Evolutionary conservation across 257 asterid species (phyloP), one percentile per base, ranked within the genome.

Genomic region (Misopates orontium): DNA sequence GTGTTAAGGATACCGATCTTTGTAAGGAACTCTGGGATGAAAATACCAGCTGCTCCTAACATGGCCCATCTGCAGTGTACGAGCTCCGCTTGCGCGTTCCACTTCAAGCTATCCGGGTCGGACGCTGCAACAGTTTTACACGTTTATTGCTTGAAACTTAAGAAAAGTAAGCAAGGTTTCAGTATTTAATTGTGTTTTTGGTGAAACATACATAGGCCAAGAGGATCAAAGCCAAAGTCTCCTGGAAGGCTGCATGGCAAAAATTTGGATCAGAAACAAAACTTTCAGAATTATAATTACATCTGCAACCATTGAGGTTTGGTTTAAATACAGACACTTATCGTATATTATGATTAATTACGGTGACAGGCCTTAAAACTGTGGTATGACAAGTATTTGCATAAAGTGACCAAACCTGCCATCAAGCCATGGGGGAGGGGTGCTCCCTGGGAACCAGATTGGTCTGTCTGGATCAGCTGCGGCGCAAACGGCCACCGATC

Each of bases 11-110:
- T 69, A 10, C 99, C 97, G 4, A 94, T 51, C 85, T 94, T 94
- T 68, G 99, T 94, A 1, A 94, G 89, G 73, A 88, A 82, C 65
- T 94, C 99, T 0, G 99, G 99, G 75, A 94, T 94, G 87, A 90
- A 93, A 25, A 94, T 94, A 14, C 99, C 99, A 1, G 99, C 99
- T 1, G 97, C 99, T 0, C 97, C 99, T 51, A 94, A 62, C 99
- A 90, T 94, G 23, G 99, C 99, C 99, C 99, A 90, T 71, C 99
- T 74, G 91, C 91, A 80, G 85, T 93, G 99, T 0, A 94, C 99
- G 3, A 94, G 36, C 85, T 94, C 99, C 10, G 99, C 77, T 49
- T 94, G 99, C 68, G 60, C 75, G 77, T 80, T 84, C 99, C 99
- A 94, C 76, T 60, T 94, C 93, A 94, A 82, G 82, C 86, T 90